Evolutionary conservation across 345 rosid species (phyloP).

Genomic region (Lenwebbia sp.): DNA sequence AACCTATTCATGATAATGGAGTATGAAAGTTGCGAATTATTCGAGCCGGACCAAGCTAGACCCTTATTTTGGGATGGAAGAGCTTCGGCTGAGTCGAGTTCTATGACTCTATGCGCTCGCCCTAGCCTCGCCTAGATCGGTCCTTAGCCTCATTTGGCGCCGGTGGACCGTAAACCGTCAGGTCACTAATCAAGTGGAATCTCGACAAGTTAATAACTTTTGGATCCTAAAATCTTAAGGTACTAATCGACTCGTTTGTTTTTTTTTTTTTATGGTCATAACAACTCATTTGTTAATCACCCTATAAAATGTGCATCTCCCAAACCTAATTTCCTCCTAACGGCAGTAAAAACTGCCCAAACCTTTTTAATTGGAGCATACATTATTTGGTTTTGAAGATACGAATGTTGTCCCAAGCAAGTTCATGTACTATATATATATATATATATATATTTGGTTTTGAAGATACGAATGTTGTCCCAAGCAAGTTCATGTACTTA

Average conservation of each 20-base stretch:
- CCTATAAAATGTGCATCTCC: background rate
- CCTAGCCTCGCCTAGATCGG: rapidly evolving
- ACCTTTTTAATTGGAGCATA: background rate
- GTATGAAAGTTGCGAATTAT: background rate
- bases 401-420: background rate
- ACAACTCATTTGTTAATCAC: background rate
- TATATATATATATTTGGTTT: too few species aligned
- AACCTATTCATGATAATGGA: background rate
- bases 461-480: background rate
- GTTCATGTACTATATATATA: background rate
- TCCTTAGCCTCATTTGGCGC: background rate
- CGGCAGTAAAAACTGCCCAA: background rate
- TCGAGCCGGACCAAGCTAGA: background rate
- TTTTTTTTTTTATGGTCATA: too few species aligned
- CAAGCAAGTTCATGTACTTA: background rate
- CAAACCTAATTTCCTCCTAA: background rate
- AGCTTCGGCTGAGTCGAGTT: background rate
- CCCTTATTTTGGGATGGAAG: background rate
- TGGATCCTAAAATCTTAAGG: background rate
- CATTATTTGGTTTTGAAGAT: background rate
- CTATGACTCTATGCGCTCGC: background rate
- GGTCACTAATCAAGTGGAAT: background rate
- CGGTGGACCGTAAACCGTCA: rapidly evolving
- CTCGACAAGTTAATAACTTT: background rate
- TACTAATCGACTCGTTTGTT: too few species aligned